These are phyloP conservation scores for Thuidium tamariscinum DNA, from an alignment of 225 moss, liverwort and hornwort species.

Conservation along the genomic window DNA sequence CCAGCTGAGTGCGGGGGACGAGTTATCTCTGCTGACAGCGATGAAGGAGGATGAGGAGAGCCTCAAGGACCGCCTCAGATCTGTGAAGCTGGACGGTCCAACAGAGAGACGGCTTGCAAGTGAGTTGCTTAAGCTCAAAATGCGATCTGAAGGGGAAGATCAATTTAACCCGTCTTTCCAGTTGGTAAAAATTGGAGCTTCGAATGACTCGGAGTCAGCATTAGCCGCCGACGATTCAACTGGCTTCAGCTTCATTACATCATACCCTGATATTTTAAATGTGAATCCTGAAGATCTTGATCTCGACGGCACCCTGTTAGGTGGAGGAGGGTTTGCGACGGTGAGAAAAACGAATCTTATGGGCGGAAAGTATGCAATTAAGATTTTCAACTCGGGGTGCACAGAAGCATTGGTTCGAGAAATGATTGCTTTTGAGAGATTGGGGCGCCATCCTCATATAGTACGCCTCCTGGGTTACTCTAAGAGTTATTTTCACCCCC, in stretches of 20 bases:
- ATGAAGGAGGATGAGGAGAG: too few species aligned
- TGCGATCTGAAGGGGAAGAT: not conserved
- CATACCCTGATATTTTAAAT: not conserved
- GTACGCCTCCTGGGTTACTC: not conserved
- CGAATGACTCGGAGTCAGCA: too few species aligned
- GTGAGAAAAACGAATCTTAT: not conserved
- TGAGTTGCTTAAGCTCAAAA: not conserved
- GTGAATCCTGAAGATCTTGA: not conserved
- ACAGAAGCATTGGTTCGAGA: rapidly evolving
- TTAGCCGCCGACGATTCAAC: not conserved
- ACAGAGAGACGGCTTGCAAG: too few species aligned
- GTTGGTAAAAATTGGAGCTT: too few species aligned
- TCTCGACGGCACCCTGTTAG: rapidly evolving
- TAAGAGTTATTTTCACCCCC: too few species aligned
- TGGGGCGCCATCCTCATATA: not conserved
- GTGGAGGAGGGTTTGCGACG: not conserved
- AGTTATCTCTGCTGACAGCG: too few species aligned
- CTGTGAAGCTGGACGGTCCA: too few species aligned
- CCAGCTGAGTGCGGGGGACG: too few species aligned
- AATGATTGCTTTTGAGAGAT: not conserved
- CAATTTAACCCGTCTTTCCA: too few species aligned
- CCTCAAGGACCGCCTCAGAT: too few species aligned
- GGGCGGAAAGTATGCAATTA: not conserved
- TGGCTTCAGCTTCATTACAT: not conserved
- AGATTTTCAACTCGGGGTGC: rapidly evolving